Conservation (phyloP, 2,329 filamentous ascomycete genomes). For the Acarospora socialis region DNA sequence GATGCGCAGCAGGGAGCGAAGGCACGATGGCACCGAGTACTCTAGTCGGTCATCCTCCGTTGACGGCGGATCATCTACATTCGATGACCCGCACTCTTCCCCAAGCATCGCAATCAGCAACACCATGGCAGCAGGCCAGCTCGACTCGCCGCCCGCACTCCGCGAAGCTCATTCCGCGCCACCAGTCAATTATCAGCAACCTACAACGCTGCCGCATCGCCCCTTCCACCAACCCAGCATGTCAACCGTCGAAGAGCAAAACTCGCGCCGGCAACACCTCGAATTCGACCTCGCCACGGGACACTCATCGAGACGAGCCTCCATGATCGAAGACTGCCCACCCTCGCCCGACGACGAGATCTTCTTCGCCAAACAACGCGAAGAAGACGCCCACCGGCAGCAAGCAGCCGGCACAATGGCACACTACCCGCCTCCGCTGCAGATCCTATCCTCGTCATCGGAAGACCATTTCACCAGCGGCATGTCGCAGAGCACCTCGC, state of each 20-base stretch:
- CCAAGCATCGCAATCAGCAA: constrained; percentile 31
- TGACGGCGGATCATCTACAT: constrained; percentile 18
- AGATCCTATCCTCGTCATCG: constrained; percentile 10
- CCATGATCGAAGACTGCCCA: constrained; percentile 13
- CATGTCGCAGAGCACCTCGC: constrained; percentile 10
- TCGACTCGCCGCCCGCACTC: constrained; percentile 24
- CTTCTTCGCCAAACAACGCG: constrained; percentile 9
- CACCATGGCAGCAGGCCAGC: constrained; percentile 29
- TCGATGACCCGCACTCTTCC: constrained; percentile 20
- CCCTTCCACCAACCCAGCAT: constrained; percentile 15
- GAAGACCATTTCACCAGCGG: constrained; percentile 11
- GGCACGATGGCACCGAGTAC: constrained; percentile 16
- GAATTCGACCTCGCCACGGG: constrained; percentile 13
- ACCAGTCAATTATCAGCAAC: constrained; percentile 3
- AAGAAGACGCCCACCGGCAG: constrained; percentile 3
- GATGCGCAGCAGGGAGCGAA: constrained; percentile 25
- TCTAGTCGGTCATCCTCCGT: constrained; percentile 23
- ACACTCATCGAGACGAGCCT: no score
- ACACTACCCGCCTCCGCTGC: neutral
- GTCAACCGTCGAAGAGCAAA: constrained; percentile 17
- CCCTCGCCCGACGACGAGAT: constrained; percentile 20
- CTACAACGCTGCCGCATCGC: constrained; percentile 5
- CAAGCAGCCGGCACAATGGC: neutral
- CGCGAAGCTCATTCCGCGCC: constrained; percentile 13
- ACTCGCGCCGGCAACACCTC: constrained; percentile 15